A percentile compares a stretch with the other conserved stretches of the same genome.
These are phyloP conservation scores for Chrysoporthe deuterocubensis DNA, from an alignment of 2,329 filamentous ascomycete species.

Conservation along the genomic window DNA sequence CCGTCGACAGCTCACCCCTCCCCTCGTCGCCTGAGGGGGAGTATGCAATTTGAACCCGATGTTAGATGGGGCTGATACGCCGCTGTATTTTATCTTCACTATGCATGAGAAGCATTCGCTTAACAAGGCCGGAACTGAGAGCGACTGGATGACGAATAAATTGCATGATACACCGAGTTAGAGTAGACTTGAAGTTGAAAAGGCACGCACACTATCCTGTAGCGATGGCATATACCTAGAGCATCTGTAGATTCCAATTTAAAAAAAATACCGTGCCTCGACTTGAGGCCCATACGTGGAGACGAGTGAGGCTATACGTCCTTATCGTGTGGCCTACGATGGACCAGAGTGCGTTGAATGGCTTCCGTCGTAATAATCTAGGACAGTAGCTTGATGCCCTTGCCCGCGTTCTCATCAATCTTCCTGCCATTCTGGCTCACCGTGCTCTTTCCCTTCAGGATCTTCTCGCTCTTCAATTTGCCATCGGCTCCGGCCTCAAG, in stretches of 20 bases:
- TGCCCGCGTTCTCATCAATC: conserved; percentile 13
- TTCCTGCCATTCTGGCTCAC: conserved; percentile 32
- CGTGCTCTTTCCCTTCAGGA: conserved; percentile 42
- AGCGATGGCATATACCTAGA: conserved; percentile 8
- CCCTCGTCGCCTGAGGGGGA: conserved; percentile 21
- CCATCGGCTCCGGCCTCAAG: conserved; percentile 46
- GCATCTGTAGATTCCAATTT: conserved; percentile 2
- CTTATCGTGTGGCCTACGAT: neutral
- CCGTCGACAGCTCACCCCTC: conserved; percentile 22
- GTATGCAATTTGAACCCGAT: neutral
- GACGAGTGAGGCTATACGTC: neutral
- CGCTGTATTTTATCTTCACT: neutral
- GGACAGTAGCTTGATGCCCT: conserved; percentile 19
- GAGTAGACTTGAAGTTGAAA: neutral
- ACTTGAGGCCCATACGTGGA: neutral
- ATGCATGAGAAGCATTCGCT: neutral
- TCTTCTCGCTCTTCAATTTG: conserved; percentile 43
- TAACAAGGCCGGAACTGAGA: neutral
- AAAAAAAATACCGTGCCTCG: no score
- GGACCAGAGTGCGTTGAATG: neutral
- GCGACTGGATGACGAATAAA: neutral
- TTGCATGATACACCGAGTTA: neutral
- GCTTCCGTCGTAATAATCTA: conserved; percentile 1
- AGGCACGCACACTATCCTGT: neutral
- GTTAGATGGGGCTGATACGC: neutral